A percentile compares a stretch with the other conserved stretches of the same genome.
Evolutionary conservation across 495 filamentous ascomycete genomes (phyloP).

Genomic region (Neurospora pannonica): DNA sequence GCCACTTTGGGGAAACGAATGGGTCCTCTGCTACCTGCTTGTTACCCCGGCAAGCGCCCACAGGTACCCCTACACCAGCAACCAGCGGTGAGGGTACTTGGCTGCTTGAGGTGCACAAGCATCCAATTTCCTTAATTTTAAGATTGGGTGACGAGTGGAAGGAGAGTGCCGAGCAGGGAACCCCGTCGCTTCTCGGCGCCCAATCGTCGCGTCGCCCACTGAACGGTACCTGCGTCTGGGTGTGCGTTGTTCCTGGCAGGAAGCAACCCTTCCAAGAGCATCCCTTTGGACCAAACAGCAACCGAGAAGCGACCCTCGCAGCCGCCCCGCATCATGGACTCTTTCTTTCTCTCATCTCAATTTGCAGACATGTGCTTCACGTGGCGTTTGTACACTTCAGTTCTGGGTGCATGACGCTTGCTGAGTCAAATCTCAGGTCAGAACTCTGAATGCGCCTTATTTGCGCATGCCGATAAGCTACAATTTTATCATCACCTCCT

Average conservation of each 20-base stretch:
- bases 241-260: not conserved
- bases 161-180: too few relatives aligned
- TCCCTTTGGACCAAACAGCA: not conserved
- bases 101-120: constrained; percentile 4
- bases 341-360: not conserved
- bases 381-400: not conserved
- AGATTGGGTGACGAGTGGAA: too few relatives aligned
- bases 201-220: not conserved
- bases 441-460: not conserved
- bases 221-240: not conserved
- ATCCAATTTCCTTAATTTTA: constrained; percentile 26
- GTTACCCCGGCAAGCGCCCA: not conserved
- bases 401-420: not conserved
- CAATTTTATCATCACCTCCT: not conserved
- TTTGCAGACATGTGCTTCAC: not conserved
- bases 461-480: not conserved
- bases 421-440: not conserved
- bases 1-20: constrained; percentile 2
- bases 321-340: not conserved
- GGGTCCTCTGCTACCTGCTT: constrained; percentile 3
- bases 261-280: not conserved
- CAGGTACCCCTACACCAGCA: constrained; percentile 10
- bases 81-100: constrained; percentile 10
- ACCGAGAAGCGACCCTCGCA: not conserved
- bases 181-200: too few relatives aligned